Evolutionary conservation across 208 protist species (phyloP).

Genomic region (Leishmania arabica): DNA sequence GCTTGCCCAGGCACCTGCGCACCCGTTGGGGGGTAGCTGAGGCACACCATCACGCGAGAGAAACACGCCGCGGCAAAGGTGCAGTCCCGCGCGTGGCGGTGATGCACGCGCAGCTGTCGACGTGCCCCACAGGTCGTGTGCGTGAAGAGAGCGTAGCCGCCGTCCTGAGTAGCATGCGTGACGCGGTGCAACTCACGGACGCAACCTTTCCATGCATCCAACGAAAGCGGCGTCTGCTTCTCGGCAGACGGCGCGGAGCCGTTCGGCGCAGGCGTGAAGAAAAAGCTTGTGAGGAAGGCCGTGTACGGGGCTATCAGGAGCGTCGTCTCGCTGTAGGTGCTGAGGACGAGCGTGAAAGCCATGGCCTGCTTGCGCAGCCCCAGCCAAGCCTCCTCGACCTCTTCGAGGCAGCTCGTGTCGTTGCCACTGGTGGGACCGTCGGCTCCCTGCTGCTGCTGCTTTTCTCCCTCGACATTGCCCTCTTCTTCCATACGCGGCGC

Average conservation of each 20-base stretch:
- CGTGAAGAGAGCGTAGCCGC: conserved; percentile 2
- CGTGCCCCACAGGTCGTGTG: background rate
- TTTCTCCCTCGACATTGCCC: background rate
- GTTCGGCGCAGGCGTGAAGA: background rate
- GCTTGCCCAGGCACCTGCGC: background rate
- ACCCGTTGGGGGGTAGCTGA: background rate
- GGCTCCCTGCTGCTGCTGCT: background rate
- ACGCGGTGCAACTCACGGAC: conserved; percentile 21
- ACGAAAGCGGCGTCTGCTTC: background rate
- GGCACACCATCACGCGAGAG: background rate
- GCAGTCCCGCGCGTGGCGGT: conserved; percentile 10
- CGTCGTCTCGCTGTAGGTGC: conserved; percentile 22
- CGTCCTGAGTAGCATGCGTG: conserved; percentile 4
- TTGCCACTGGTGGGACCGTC: background rate
- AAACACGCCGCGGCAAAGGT: conserved; percentile 2
- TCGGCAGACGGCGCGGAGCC: background rate
- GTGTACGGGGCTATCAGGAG: conserved; percentile 24
- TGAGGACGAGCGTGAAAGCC: conserved; percentile 9
- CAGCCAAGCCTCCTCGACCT: conserved; percentile 20
- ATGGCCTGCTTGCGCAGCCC: conserved; percentile 18
- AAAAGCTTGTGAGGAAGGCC: conserved; percentile 14
- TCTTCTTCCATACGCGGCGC: conserved; percentile 1
- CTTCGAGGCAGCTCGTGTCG: background rate
- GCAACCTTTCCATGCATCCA: conserved; percentile 22
- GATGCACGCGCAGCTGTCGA: conserved; percentile 4